Percentiles rank a stretch among this genome's conserved stretches.
Evolutionary conservation across 345 rosid genomes (phyloP).

Genomic region (Gossypium arboreum): DNA sequence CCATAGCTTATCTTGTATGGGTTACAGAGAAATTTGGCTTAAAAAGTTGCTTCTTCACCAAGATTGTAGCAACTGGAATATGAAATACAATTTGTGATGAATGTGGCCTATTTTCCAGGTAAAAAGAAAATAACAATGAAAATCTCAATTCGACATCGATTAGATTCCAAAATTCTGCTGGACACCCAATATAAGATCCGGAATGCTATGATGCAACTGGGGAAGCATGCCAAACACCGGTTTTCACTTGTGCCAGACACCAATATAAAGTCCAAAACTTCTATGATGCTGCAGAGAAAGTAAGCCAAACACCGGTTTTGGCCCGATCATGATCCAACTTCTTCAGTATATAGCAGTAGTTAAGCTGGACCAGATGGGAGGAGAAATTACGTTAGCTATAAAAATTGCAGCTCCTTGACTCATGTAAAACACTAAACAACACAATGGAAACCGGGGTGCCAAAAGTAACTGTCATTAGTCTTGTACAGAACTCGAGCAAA

Average conservation of each 20-base stretch:
- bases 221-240: not conserved
- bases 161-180: not conserved
- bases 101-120: not conserved
- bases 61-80: not conserved
- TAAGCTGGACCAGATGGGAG: slow-evolving; percentile 37
- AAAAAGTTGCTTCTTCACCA: not conserved
- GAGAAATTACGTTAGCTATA: not conserved
- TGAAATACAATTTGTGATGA: not conserved
- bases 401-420: not conserved
- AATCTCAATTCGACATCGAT: not conserved
- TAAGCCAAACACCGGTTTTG: slow-evolving; percentile 40
- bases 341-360: slow-evolving; percentile 67
- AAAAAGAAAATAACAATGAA: not conserved
- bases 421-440: not conserved
- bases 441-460: not conserved
- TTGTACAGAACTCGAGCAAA: not conserved
- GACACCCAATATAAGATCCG: too few relatives aligned
- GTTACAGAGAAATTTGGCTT: not conserved
- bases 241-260: not conserved
- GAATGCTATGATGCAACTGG: not conserved
- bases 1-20: not conserved
- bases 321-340: slow-evolving; percentile 52
- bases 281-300: slow-evolving; percentile 24
- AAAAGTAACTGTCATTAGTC: too few relatives aligned
- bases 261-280: not conserved